Percentiles rank a stretch among this genome's conserved stretches.
These are phyloP conservation scores for Phlebiopsis gigantea DNA, from an alignment of 768 basidiomycete species.

Conservation along the genomic window DNA sequence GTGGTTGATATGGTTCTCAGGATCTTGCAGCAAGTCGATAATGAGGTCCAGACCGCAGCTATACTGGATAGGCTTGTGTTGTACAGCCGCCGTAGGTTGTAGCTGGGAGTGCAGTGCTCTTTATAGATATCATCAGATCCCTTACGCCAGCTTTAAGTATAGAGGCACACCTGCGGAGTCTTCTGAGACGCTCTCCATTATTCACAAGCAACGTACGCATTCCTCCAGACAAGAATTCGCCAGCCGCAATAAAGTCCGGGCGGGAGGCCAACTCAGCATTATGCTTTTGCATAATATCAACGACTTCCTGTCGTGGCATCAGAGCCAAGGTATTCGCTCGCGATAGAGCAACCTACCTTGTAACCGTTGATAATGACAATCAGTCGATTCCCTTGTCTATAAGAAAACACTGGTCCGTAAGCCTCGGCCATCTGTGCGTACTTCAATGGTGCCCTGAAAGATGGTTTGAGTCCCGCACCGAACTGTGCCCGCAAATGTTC, in stretches of 20 bases:
- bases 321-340: not conserved
- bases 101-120: constrained; percentile 31
- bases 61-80: constrained; percentile 30
- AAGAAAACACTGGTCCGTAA: constrained; percentile 13
- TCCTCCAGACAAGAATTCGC: constrained; percentile 29
- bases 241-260: constrained; percentile 31
- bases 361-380: constrained; percentile 6
- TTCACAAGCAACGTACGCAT: constrained; percentile 27
- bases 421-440: constrained; percentile 4
- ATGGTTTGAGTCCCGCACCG: not conserved
- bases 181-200: constrained; percentile 27
- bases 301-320: constrained; percentile 23
- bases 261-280: constrained; percentile 30
- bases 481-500: not conserved
- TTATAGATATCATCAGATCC: not conserved
- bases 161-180: constrained; percentile 23
- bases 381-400: constrained; percentile 2
- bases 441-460: constrained; percentile 2
- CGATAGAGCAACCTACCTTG: not conserved
- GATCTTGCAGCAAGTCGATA: constrained; percentile 31
- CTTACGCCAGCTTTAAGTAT: too few relatives aligned
- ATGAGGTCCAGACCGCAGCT: constrained; percentile 29
- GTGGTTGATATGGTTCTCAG: constrained; percentile 29
- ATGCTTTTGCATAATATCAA: constrained; percentile 37
- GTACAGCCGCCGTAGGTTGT: constrained; percentile 27